Percentiles rank a stretch among this genome's conserved stretches.
These are phyloP conservation scores for Apiospora koreana DNA, from an alignment of 2,329 filamentous ascomycete species.

Conservation along the genomic window DNA sequence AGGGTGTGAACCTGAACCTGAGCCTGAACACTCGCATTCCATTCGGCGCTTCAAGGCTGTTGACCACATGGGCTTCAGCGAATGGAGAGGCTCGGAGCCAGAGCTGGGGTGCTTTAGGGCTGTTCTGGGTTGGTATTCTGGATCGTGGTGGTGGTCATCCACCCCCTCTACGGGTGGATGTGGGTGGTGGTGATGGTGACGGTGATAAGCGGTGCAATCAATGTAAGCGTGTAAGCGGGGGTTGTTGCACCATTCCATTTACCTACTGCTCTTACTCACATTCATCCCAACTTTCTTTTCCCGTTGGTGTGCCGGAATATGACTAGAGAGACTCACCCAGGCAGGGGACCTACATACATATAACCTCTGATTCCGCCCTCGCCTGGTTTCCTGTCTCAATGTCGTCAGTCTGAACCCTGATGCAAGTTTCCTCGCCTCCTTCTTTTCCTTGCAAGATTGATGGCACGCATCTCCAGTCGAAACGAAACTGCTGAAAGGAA, in stretches of 20 bases:
- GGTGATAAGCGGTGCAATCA: not conserved
- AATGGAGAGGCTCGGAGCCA: not conserved
- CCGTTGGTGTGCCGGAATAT: not conserved
- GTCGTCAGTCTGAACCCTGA: not conserved
- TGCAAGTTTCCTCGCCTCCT: not conserved
- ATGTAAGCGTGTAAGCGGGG: not conserved
- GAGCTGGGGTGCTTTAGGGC: not conserved
- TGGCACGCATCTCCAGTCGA: not conserved
- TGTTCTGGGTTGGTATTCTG: not conserved
- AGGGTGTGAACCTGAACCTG: not conserved
- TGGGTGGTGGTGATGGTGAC: not conserved
- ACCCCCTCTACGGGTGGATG: not conserved
- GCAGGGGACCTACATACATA: not conserved
- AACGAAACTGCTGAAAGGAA: not conserved
- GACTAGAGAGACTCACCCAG: not conserved
- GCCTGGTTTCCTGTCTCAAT: not conserved
- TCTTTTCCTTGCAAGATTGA: not conserved
- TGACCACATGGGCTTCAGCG: not conserved
- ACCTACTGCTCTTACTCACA: not conserved
- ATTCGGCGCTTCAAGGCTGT: constrained; percentile 9
- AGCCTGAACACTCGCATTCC: not conserved
- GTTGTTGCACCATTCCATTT: not conserved
- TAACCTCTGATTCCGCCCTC: not conserved
- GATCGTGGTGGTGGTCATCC: constrained; percentile 2
- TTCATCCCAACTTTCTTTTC: not conserved